phyloP scores from a whole-genome alignment of 306 rosid genomes.

The Inga laurina region DNA sequence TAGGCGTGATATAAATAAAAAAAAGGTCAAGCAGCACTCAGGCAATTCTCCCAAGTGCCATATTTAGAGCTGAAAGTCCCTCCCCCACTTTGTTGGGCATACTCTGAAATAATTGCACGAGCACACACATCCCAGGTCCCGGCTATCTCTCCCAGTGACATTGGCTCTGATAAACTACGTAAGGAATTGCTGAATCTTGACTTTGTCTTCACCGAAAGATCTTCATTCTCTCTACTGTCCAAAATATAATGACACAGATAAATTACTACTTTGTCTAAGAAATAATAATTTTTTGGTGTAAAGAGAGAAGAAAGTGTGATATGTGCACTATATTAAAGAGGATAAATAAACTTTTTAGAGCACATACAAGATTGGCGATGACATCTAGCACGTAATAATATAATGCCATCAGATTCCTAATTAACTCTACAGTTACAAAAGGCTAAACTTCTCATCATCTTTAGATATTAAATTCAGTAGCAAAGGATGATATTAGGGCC shows the following conservation, averaged over 20 bases:
- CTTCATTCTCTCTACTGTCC: constrained; percentile 74
- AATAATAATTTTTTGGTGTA: constrained; percentile 15
- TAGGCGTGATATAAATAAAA: constrained; percentile 6
- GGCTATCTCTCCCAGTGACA: constrained; percentile 79
- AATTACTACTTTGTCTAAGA: constrained; percentile 8
- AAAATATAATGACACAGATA: constrained; percentile 15
- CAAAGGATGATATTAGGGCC: not conserved
- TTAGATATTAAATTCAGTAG: constrained; percentile 13
- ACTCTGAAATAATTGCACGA: constrained; percentile 67
- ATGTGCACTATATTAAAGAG: not conserved
- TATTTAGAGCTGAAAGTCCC: constrained; percentile 92
- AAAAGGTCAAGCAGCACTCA: constrained; percentile 47
- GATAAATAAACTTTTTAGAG: not conserved
- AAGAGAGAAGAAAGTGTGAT: not conserved
- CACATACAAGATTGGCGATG: not conserved
- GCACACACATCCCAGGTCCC: constrained; percentile 88
- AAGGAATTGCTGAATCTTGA: constrained; percentile 76
- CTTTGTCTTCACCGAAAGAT: constrained; percentile 80
- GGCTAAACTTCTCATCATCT: not conserved
- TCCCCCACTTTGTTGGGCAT: constrained; percentile 88
- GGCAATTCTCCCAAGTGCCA: constrained; percentile 79
- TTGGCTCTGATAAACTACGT: constrained; percentile 76
- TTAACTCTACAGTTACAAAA: not conserved
- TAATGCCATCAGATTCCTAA: not conserved
- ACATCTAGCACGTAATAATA: not conserved